Percentiles rank a stretch among this genome's conserved stretches.
These are phyloP conservation scores for Microbotryum saponariae DNA, from an alignment of 1,284 basidiomycete species.

Conservation along the genomic window DNA sequence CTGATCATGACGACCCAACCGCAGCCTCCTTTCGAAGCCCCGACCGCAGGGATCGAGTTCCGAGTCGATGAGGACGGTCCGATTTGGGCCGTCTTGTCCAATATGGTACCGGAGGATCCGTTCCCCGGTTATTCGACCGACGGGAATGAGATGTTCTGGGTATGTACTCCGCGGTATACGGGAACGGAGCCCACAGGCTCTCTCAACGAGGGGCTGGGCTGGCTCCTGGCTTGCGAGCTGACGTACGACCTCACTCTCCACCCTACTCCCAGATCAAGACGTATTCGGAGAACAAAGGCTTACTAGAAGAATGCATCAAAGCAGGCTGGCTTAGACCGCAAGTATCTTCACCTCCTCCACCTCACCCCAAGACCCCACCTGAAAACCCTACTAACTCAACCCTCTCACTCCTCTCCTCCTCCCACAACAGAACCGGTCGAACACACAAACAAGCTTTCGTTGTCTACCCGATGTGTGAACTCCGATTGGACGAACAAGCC, in stretches of 20 bases:
- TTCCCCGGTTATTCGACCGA: conserved; percentile 17
- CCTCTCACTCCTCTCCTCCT: neutral
- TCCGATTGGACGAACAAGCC: conserved; percentile 17
- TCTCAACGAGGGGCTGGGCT: neutral
- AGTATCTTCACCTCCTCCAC: neutral
- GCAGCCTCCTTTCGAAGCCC: too few relatives aligned
- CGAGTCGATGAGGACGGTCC: too few relatives aligned
- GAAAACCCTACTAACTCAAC: neutral
- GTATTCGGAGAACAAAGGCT: conserved; percentile 21
- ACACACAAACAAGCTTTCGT: conserved; percentile 23
- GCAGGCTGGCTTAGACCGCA: conserved; percentile 19
- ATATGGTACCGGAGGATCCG: conserved; percentile 16
- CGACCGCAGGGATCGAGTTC: too few relatives aligned
- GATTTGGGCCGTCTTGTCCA: conserved; percentile 5
- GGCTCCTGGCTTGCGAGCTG: neutral
- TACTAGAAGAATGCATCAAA: conserved; percentile 17
- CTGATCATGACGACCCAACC: too few relatives aligned
- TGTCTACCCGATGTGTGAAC: conserved; percentile 14
- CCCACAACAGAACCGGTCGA: conserved; percentile 9
- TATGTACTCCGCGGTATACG: neutral
- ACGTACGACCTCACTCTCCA: neutral
- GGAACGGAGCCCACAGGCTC: neutral
- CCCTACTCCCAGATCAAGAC: conserved; percentile 17
- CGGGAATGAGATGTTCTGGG: conserved; percentile 24
- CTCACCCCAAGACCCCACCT: too few relatives aligned